Base-by-base conservation (phyloP, 345 rosid genomes). In the Psidium friedrichsthalianum region DNA sequence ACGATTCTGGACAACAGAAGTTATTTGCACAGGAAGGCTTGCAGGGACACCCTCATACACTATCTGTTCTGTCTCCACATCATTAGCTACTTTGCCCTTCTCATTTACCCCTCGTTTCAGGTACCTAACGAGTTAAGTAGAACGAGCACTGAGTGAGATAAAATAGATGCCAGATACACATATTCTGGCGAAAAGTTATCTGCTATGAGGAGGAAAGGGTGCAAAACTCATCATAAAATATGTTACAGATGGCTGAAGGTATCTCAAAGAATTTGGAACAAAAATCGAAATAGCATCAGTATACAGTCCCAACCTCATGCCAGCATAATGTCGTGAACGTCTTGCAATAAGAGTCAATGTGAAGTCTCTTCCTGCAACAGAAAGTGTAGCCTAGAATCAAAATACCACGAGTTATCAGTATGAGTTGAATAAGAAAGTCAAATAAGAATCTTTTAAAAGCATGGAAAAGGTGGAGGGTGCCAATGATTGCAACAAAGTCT, bases 31-130 rank as follows among this genome's bases (percentile, higher is more conserved):
- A 40, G 99, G 97, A 91, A 84, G 85, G 74, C 94, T 96, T 89
- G 90, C 95, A 78, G 95, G 92, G 82, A 94, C 93, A 83, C 92
- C 95, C 90, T 95, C 97, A 82, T 92, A 93, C 82, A 96, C 94
- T 89, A 98, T 94, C 91, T 98, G 99, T 91, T 98, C 99, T 49
- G 98, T 98, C 90, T 98, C 99, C 80, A 98, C 99, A 92, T 98
- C 99, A 87, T 98, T 98, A 83, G 99, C 99, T 27, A 98, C 99
- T 85, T 92, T 94, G 82, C 99, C 99, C 89, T 91, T 90, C 87
- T 98, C 98, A 90, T 96, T 96, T 82, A 98, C 98, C 84, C 99
- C 99, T 84, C 99, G 96, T 92, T 95, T 98, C 90, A 98, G 87
- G 88, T 98, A 98, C 94, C 99, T 96, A 89, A 83, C 87, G 54